phyloP scores from a whole-genome alignment of 2,329 filamentous ascomycete genomes.

The Sclerotinia nivalis region DNA sequence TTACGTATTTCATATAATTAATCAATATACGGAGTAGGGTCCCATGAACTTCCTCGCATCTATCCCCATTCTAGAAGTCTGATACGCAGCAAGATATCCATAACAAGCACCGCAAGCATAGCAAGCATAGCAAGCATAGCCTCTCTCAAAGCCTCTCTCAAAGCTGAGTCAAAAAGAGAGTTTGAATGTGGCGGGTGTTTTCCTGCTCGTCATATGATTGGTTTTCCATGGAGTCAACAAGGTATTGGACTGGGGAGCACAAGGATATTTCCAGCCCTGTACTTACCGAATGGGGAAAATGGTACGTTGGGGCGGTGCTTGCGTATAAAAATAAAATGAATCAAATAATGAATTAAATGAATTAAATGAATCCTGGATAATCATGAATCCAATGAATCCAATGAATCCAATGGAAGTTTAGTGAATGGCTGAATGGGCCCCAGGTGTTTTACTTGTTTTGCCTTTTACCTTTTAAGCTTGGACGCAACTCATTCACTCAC shows the following conservation, averaged over 20 bases:
- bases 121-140: not conserved
- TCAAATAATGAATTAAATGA: no score
- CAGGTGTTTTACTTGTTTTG: no score
- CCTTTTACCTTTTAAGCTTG: not conserved
- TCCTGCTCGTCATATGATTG: not conserved
- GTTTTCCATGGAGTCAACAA: not conserved
- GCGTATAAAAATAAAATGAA: no score
- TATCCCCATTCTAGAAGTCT: not conserved
- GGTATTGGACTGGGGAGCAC: not conserved
- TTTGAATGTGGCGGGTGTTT: not conserved
- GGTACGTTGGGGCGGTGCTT: no score
- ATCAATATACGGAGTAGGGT: not conserved
- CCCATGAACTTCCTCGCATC: not conserved
- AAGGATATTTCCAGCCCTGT: slow-evolving; percentile 6
- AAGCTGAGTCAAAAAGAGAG: not conserved
- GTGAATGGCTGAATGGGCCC: no score
- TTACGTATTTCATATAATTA: not conserved
- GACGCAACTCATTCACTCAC: not conserved
- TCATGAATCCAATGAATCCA: no score
- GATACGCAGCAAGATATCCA: not conserved
- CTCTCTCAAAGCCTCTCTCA: not conserved
- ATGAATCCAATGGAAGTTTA: no score
- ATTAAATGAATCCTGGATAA: no score
- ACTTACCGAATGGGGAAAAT: not conserved
- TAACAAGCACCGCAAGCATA: no score